Conservation (phyloP, 2,329 filamentous ascomycete species). For the Tolypocladium tundrense region DNA sequence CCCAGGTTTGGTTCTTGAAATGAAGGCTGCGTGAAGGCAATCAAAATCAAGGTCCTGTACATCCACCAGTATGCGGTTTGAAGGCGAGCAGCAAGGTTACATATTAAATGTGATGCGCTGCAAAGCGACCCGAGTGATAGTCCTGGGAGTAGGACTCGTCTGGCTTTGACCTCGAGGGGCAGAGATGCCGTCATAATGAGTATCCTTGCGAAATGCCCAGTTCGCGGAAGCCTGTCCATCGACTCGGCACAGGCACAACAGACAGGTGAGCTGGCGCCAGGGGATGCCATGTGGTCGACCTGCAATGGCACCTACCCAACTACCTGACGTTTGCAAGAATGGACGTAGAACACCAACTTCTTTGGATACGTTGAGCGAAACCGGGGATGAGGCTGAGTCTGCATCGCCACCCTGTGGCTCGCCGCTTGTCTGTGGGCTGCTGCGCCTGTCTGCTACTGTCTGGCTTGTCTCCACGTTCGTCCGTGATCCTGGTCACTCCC, state of each 20-base stretch:
- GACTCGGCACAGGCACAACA: background rate
- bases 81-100: too few species aligned
- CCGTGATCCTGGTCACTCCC: background rate
- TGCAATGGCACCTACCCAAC: background rate
- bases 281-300: background rate
- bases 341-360: background rate
- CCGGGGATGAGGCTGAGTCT: background rate
- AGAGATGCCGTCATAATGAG: background rate
- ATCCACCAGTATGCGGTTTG: too few species aligned
- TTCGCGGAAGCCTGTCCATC: background rate
- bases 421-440: background rate
- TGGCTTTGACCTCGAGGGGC: background rate
- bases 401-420: background rate
- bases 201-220: background rate
- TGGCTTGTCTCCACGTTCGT: background rate
- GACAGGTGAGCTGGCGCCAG: background rate
- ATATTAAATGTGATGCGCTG: too few species aligned
- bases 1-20: background rate
- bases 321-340: background rate
- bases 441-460: background rate
- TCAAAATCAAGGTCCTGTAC: background rate
- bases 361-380: background rate
- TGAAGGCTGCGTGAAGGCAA: background rate
- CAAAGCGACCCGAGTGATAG: background rate
- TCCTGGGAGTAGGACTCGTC: background rate